phyloP scores from a whole-genome alignment of 139 green algal species.

The Medakamo hakoo region DNA sequence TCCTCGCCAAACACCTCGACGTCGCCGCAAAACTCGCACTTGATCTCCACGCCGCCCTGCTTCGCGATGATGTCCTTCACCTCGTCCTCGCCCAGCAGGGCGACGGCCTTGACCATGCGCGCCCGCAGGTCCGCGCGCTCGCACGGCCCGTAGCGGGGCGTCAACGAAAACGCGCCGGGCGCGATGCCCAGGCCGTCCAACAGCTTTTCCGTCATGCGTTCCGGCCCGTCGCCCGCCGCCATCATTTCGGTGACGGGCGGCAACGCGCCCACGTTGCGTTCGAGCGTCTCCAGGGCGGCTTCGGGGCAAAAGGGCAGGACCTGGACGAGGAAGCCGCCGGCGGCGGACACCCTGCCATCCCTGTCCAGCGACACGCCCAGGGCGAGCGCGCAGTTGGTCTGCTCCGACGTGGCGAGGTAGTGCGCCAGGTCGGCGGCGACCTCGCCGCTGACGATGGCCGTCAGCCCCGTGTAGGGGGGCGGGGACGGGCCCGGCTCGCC shows the following conservation, averaged over 20 bases:
- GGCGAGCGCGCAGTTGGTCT: constrained; percentile 63
- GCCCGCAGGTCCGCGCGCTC: constrained; percentile 25
- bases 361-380: constrained; percentile 62
- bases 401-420: constrained; percentile 64
- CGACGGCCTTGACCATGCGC: constrained; percentile 48
- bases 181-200: constrained; percentile 33
- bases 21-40: constrained; percentile 42
- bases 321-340: constrained; percentile 75
- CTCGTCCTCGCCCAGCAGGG: constrained; percentile 22
- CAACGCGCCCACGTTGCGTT: not conserved
- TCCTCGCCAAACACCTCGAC: constrained; percentile 39
- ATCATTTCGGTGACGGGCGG: too few species aligned
- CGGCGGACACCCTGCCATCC: constrained; percentile 36
- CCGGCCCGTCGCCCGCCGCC: constrained; percentile 6
- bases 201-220: constrained; percentile 44
- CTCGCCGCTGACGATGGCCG: constrained; percentile 47
- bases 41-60: constrained; percentile 67
- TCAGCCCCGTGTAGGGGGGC: constrained; percentile 44
- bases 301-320: constrained; percentile 10
- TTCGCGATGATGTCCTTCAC: constrained; percentile 42
- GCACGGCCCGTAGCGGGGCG: constrained; percentile 61
- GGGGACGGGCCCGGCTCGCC: constrained; percentile 7
- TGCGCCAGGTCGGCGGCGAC: constrained; percentile 76
- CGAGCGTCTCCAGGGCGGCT: not conserved
- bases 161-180: not conserved